A percentile compares a stretch with the other conserved stretches of the same genome.
phyloP scores from a whole-genome alignment of 1,139 yeast genomes.

The Kurtzmaniella quercitrusa region DNA sequence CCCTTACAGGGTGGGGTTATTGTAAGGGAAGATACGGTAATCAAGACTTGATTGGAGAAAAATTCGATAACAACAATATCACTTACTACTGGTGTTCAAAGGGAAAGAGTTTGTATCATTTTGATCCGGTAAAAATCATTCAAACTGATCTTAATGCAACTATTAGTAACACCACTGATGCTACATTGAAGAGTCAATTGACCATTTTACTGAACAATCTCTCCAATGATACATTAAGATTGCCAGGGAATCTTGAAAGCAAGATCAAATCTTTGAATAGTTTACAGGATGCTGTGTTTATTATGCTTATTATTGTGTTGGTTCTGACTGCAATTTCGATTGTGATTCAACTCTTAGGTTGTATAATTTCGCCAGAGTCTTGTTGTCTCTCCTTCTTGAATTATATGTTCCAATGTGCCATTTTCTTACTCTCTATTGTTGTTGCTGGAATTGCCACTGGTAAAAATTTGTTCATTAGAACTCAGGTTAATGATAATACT shows the following conservation, averaged over 20 bases:
- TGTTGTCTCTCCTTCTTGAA: constrained; percentile 39
- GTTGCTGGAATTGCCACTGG: constrained; percentile 36
- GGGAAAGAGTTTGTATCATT: constrained; percentile 42
- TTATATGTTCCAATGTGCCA: constrained; percentile 29
- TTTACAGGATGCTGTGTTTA: constrained; percentile 24
- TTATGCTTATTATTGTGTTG: constrained; percentile 25
- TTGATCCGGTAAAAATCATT: constrained; percentile 52
- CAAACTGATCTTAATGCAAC: constrained; percentile 35
- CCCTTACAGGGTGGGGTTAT: constrained; percentile 70
- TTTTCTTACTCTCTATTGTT: constrained; percentile 28
- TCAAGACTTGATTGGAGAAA: constrained; percentile 10
- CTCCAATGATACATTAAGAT: constrained; percentile 25
- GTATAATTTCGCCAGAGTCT: constrained; percentile 32
- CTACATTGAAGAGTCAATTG: constrained; percentile 21
- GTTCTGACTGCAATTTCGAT: constrained; percentile 25
- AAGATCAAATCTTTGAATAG: constrained; percentile 28
- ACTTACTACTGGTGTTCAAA: constrained; percentile 53
- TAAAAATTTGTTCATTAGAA: constrained; percentile 25
- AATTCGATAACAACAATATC: constrained; percentile 30
- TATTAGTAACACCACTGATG: constrained; percentile 24
- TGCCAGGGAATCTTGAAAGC: constrained; percentile 35
- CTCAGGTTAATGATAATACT: constrained; percentile 27
- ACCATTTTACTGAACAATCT: constrained; percentile 26
- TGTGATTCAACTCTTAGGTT: constrained; percentile 27
- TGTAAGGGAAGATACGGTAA: constrained; percentile 47